Base-by-base conservation (phyloP, 345 rosid genomes). In the Noccaea bulbosa region DNA sequence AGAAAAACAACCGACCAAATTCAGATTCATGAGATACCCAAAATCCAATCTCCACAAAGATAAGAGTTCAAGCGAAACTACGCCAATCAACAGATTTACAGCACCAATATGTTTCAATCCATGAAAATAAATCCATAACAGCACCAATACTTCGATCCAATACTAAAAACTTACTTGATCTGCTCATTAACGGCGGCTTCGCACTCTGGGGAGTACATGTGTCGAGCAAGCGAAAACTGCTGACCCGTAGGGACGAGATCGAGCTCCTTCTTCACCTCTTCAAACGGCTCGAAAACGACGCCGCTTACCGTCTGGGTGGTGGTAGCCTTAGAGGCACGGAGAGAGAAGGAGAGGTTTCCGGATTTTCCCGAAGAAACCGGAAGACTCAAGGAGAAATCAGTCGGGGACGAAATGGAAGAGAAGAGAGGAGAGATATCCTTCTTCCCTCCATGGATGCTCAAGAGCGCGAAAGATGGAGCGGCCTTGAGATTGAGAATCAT, bases 181-280 rank as follows among this genome's bases (percentile, higher is more conserved):
- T 91, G 96, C 71, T 84, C 88, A 22, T 89, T 91, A 0, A 91
- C 69, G 40, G 90, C 92, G 8, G 90, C 81, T 77, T 87, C 93
- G 61, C 87, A 84, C 43, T 82, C 86, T 2, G 83, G 85, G 5
- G 64, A 65, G 62, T 74, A 88, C 61, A 47, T 27, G 20, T 91
- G 95, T 32, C 92, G 89, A 73, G 88, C 96, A 24, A 91, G 88
- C 7, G 93, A 87, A 27, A 49, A 55, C 5, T 83, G 83, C 0
- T 82, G 82, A 35, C 73, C 43, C 11, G 73, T 56, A 12, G 93
- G 90, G 49, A 91, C 87, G n/a, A 80, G 73, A 60, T 71, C 83
- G 50, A 71, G 82, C 8, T 86, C 90, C 64, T 81, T 83, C 83
- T 91, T 91, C 64, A 89, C 84, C 69, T 89, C 97, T 69, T 87